Percentiles rank a stretch among this genome's conserved stretches.
phyloP scores from a whole-genome alignment of 2,329 filamentous ascomycete species.

The Alternaria dauci region DNA sequence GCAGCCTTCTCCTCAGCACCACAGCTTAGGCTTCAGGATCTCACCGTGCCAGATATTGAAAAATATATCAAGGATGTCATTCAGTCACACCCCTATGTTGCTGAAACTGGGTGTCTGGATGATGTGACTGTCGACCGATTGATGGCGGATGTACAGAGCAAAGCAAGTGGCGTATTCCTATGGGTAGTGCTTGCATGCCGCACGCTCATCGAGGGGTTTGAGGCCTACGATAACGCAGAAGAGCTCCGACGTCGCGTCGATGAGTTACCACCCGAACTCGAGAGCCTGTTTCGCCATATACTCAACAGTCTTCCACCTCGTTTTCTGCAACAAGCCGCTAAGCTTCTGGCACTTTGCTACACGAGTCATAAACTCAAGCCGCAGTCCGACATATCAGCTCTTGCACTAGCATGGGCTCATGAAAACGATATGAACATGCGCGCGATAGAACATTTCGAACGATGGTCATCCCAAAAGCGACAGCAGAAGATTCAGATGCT shows the following conservation, averaged over 20 bases:
- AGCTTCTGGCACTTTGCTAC: not conserved
- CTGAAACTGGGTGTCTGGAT: not conserved
- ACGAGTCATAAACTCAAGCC: not conserved
- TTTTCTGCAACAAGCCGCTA: not conserved
- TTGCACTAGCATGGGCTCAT: not conserved
- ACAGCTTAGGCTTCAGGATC: not conserved
- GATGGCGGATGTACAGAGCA: not conserved
- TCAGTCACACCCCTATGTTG: not conserved
- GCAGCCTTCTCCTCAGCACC: not conserved
- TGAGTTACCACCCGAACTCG: not conserved
- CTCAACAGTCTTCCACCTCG: not conserved
- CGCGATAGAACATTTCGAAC: not conserved
- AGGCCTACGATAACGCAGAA: not conserved
- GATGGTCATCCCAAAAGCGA: not conserved
- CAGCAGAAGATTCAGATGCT: not conserved
- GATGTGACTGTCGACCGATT: not conserved
- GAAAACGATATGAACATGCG: not conserved
- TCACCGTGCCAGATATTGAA: not conserved
- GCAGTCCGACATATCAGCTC: not conserved
- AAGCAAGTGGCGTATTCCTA: slow-evolving; percentile 1
- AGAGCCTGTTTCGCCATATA: not conserved
- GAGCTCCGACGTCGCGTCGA: not conserved
- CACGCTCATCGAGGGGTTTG: not conserved
- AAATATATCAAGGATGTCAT: not conserved
- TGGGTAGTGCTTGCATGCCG: slow-evolving; percentile 8